These are phyloP conservation scores for Trichoderma sp. DNA, from an alignment of 2,329 filamentous ascomycete genomes.

Conservation along the genomic window DNA sequence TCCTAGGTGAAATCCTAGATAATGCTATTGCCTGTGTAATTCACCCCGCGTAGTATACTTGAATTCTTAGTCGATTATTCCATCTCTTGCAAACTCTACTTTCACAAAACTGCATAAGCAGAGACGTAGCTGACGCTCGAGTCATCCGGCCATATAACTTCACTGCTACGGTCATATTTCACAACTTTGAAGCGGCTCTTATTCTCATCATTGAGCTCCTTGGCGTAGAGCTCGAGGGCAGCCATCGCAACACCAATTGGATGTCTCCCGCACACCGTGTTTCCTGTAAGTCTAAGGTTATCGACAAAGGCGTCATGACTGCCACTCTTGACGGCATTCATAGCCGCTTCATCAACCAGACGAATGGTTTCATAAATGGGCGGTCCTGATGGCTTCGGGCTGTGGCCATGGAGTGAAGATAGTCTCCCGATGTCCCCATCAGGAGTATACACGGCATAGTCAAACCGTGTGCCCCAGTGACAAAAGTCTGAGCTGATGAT, in stretches of 20 bases:
- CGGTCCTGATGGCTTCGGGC: conserved; percentile 39
- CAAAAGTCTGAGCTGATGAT: conserved; percentile 95
- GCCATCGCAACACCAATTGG: conserved; percentile 94
- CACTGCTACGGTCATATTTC: conserved; percentile 81
- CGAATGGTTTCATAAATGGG: conserved; percentile 84
- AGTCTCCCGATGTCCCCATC: conserved; percentile 43
- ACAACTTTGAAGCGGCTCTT: conserved; percentile 72
- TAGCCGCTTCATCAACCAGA: conserved; percentile 75
- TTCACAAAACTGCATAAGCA: conserved; percentile 75
- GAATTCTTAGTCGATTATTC: neutral
- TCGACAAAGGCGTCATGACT: conserved; percentile 68
- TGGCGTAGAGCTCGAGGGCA: conserved; percentile 67
- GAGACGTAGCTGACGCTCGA: conserved; percentile 96
- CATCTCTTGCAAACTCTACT: neutral
- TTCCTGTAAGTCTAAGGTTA: conserved; percentile 70
- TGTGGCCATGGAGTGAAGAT: conserved; percentile 39
- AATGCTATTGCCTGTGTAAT: neutral
- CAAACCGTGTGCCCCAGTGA: conserved; percentile 86
- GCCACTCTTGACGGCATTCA: conserved; percentile 81
- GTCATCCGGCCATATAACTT: conserved; percentile 67
- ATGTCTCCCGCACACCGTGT: conserved; percentile 93
- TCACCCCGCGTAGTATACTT: neutral
- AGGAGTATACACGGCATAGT: conserved; percentile 73
- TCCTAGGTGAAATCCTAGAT: neutral
- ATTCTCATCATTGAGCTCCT: conserved; percentile 40